Evolutionary conservation across 345 rosid species (phyloP).

Genomic region (Chamaenerion angustifolium): DNA sequence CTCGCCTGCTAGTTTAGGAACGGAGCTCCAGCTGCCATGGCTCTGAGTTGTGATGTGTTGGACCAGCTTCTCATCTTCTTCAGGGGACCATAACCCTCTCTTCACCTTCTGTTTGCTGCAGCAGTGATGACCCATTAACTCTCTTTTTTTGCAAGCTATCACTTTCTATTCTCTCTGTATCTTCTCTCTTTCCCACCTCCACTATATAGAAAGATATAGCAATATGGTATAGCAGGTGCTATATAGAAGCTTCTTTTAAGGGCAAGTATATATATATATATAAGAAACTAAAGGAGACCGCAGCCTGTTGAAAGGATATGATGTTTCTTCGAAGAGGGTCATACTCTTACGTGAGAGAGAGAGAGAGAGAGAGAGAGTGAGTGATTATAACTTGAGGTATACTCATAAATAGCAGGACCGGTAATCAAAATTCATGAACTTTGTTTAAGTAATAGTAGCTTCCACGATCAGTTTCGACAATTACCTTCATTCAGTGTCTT

Average conservation of each 20-base stretch:
- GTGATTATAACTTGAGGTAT: conserved; percentile 1
- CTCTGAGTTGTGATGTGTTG: conserved; percentile 28
- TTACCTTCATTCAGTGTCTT: no score
- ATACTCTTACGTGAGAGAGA: no score
- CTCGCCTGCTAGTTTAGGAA: conserved; percentile 44
- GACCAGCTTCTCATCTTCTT: conserved; percentile 48
- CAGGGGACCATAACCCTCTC: conserved; percentile 67
- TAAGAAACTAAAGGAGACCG: no score
- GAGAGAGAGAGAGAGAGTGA: no score
- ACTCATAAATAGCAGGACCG: conserved; percentile 1
- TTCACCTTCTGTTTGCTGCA: conserved; percentile 54
- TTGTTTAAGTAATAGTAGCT: neutral
- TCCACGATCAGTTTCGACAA: neutral
- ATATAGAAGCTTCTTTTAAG: neutral
- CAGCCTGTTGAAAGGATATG: neutral
- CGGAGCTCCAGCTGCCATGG: conserved; percentile 51
- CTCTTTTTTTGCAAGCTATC: neutral
- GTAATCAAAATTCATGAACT: neutral
- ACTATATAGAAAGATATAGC: neutral
- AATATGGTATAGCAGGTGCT: neutral
- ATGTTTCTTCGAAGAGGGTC: neutral
- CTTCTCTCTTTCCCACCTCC: neutral
- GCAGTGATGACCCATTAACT: conserved; percentile 40
- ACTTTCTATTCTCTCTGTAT: neutral
- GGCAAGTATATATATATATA: no score